Evolutionary conservation across 148 eudicot species (phyloP).

Genomic region (Mesembryanthemum crystallinum): DNA sequence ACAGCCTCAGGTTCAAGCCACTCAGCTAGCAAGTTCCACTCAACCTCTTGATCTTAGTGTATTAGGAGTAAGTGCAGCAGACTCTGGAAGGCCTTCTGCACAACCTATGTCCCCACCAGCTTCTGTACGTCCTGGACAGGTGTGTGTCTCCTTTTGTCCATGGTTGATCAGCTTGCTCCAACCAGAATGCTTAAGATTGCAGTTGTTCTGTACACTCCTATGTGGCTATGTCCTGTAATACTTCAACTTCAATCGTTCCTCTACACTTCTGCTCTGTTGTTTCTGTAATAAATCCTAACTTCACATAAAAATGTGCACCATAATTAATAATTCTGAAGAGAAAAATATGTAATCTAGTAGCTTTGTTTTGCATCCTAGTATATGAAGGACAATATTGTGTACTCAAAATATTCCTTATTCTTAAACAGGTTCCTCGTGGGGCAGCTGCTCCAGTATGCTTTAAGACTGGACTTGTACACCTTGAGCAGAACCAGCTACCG

Average conservation of each 20-base stretch:
- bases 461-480: slow-evolving; percentile 86
- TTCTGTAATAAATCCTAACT: too few relatives aligned
- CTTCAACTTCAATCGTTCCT: too few relatives aligned
- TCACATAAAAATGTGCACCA: too few relatives aligned
- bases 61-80: slow-evolving; percentile 45
- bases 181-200: too few relatives aligned
- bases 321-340: too few relatives aligned
- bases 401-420: slow-evolving; percentile 12
- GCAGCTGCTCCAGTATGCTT: slow-evolving; percentile 93
- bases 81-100: slow-evolving; percentile 51
- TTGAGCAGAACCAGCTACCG: slow-evolving; percentile 94
- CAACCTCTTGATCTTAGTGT: slow-evolving; percentile 88
- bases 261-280: too few relatives aligned
- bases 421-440: slow-evolving; percentile 90
- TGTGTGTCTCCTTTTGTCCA: slow-evolving; percentile 30
- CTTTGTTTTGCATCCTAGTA: not conserved
- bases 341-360: not conserved
- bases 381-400: not conserved
- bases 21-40: slow-evolving; percentile 39
- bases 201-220: too few relatives aligned
- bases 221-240: too few relatives aligned
- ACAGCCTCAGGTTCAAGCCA: slow-evolving; percentile 47
- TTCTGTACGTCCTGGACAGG: slow-evolving; percentile 96
- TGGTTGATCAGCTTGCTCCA: too few relatives aligned
- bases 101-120: slow-evolving; percentile 59